A percentile compares a stretch with the other conserved stretches of the same genome.
phyloP scores from a whole-genome alignment of 1,284 basidiomycete genomes.

The Ganoderma resinaceum region DNA sequence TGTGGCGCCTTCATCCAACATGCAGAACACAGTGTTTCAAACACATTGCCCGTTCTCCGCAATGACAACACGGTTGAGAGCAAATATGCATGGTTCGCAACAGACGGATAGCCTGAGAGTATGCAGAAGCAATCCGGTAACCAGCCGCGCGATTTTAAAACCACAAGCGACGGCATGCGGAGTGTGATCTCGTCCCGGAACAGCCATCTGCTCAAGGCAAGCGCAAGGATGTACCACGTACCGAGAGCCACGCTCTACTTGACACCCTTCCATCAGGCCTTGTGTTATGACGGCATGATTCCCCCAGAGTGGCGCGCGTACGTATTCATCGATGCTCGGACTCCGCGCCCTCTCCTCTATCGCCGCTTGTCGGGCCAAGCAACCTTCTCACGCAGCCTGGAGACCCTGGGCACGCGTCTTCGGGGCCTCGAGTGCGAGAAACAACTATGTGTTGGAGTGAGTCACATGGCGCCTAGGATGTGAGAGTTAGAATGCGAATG shows the following conservation, averaged over 20 bases:
- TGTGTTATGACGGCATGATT: neutral
- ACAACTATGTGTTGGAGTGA: slow-evolving; percentile 41
- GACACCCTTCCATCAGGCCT: slow-evolving; percentile 1
- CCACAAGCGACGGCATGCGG: neutral
- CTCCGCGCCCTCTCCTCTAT: neutral
- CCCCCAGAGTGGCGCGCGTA: neutral
- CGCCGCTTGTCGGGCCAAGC: neutral
- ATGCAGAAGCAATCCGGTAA: neutral
- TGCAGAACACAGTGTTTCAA: neutral
- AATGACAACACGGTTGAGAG: neutral
- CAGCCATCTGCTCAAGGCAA: neutral
- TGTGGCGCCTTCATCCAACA: neutral
- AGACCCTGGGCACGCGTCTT: slow-evolving; percentile 25
- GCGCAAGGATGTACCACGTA: neutral
- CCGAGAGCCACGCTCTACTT: neutral
- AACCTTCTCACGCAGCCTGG: slow-evolving; percentile 13
- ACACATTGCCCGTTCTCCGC: neutral
- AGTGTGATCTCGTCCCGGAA: neutral
- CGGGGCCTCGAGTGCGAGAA: slow-evolving; percentile 37
- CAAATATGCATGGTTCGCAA: neutral
- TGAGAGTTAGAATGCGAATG: slow-evolving; percentile 27
- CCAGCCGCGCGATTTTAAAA: neutral
- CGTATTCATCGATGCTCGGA: neutral
- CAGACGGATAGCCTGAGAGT: neutral
- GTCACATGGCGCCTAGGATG: slow-evolving; percentile 35